Conservation (phyloP, 176 grass and related monocot species). For the Bothriochloa decipiens region DNA sequence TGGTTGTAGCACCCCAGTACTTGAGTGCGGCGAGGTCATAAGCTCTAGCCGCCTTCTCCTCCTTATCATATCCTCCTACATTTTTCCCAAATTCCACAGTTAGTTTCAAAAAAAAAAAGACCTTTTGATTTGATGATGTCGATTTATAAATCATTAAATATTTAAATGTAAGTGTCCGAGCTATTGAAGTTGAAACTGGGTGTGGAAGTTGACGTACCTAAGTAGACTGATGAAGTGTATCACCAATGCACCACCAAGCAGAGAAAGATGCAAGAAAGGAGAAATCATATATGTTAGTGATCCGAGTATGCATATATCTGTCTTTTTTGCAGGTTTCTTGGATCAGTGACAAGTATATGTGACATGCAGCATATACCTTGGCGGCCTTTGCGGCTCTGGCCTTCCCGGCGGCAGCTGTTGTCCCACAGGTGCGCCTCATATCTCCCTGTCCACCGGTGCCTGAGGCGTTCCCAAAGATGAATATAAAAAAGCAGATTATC, state of each 20-base stretch:
- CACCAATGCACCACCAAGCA: slow-evolving; percentile 22
- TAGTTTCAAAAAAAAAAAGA: neutral
- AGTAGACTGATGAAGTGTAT: slow-evolving; percentile 58
- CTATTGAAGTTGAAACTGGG: neutral
- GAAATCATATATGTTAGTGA: slow-evolving; percentile 21
- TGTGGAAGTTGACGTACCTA: slow-evolving; percentile 58
- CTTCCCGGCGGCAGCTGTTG: slow-evolving; percentile 95
- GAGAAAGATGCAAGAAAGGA: slow-evolving; percentile 5
- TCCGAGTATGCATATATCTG: neutral
- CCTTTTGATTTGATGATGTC: neutral
- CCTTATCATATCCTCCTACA: slow-evolving; percentile 91
- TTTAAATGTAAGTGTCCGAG: neutral
- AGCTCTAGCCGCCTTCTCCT: slow-evolving; percentile 89
- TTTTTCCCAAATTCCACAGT: neutral
- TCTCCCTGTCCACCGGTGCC: slow-evolving; percentile 92
- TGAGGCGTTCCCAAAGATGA: slow-evolving; percentile 26
- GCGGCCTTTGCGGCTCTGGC: slow-evolving; percentile 96
- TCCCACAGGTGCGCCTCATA: slow-evolving; percentile 99
- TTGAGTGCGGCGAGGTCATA: slow-evolving; percentile 91
- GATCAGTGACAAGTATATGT: slow-evolving; percentile 6
- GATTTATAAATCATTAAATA: too few relatives aligned
- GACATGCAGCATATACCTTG: slow-evolving; percentile 66
- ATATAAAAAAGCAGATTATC: neutral
- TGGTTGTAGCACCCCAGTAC: slow-evolving; percentile 81
- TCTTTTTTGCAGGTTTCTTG: slow-evolving; percentile 35